Evolutionary conservation across 352 stramenopile genomes (phyloP).

Genomic region (Pythium scleroteichum): DNA sequence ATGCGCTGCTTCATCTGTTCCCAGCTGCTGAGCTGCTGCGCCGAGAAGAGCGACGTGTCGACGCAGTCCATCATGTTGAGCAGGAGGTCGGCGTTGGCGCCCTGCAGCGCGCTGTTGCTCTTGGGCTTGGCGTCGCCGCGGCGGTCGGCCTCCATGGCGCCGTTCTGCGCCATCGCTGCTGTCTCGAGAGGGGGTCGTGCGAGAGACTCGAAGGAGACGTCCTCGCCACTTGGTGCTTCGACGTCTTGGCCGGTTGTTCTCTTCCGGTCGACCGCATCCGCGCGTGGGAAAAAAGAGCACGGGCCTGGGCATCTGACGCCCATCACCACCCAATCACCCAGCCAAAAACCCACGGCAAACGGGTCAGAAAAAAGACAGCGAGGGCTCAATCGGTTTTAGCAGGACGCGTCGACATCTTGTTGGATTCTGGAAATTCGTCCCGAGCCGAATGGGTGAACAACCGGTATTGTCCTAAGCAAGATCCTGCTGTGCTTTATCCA

Average conservation of each 20-base stretch:
- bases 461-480: too few relatives aligned
- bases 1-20: constrained; percentile 76
- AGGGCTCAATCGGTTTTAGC: constrained; percentile 5
- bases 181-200: not conserved
- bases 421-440: not conserved
- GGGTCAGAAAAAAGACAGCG: constrained; percentile 1
- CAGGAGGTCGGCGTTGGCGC: constrained; percentile 73
- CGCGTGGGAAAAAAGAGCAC: constrained; percentile 18
- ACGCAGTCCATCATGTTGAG: constrained; percentile 89
- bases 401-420: too few relatives aligned
- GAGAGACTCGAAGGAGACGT: not conserved
- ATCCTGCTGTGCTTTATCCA: too few relatives aligned
- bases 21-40: constrained; percentile 74
- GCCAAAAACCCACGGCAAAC: constrained; percentile 3
- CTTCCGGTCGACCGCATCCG: not conserved
- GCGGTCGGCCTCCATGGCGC: constrained; percentile 7
- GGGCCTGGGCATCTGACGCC: constrained; percentile 22
- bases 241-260: constrained; percentile 29
- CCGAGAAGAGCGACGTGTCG: constrained; percentile 77
- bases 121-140: not conserved
- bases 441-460: too few relatives aligned
- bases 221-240: constrained; percentile 24
- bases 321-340: constrained; percentile 28
- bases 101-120: constrained; percentile 17
- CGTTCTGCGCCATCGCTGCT: constrained; percentile 33